Evolutionary conservation across 495 filamentous ascomycete species (phyloP).

Genomic region (Lasiosphaeris hirsuta): DNA sequence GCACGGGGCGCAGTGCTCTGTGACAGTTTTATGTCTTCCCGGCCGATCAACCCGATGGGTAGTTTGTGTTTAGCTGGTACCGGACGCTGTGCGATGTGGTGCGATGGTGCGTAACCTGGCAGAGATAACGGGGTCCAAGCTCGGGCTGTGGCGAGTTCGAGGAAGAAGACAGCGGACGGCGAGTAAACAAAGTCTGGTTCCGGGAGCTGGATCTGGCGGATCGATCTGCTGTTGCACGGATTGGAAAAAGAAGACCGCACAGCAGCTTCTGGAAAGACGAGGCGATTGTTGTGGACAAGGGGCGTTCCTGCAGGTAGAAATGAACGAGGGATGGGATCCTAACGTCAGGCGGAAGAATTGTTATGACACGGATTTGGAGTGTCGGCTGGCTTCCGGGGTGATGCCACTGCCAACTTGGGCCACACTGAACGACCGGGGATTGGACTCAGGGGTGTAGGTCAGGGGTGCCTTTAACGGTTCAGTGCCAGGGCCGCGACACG

Average conservation of each 20-base stretch:
- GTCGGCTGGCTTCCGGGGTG: constrained; percentile 16
- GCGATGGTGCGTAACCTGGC: too few relatives aligned
- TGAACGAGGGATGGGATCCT: constrained; percentile 17
- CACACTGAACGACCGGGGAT: background rate
- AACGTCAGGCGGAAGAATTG: constrained; percentile 30
- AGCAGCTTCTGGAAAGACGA: constrained; percentile 16
- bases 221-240: background rate
- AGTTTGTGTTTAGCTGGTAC: background rate
- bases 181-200: constrained; percentile 8
- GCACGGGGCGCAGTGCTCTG: background rate
- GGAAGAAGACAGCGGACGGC: background rate
- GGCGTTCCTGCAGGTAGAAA: constrained; percentile 21
- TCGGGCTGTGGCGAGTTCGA: background rate
- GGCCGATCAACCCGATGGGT: background rate
- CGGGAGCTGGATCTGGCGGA: constrained; percentile 3
- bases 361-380: constrained; percentile 25
- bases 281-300: constrained; percentile 5
- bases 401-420: constrained; percentile 17
- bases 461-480: constrained; percentile 10
- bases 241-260: constrained; percentile 2
- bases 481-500: background rate
- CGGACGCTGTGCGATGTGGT: background rate
- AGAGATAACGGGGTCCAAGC: too few relatives aligned
- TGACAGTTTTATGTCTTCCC: background rate
- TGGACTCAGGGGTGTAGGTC: constrained; percentile 3